Base-by-base conservation (phyloP, 2,329 filamentous ascomycete species). In the Endoconidiophora laricicola region DNA sequence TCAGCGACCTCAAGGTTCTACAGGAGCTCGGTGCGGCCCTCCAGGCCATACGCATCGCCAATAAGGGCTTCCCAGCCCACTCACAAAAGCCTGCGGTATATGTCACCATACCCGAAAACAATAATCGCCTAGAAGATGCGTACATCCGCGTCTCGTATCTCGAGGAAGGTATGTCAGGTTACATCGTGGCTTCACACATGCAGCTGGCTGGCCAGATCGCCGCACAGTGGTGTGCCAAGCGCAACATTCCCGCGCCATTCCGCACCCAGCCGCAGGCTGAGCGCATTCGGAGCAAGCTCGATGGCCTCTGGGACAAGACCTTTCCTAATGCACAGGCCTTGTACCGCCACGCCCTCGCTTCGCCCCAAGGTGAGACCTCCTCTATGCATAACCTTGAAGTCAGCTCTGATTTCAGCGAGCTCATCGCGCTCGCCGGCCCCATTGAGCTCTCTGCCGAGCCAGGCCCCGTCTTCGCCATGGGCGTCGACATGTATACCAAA, bases 181-280 rank as follows among this genome's bases (percentile, higher is more conserved):
- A 59, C 10, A 46, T 50, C 9, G 66, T 68, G 9, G 56, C 61
- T 45, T 65, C 61, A 44, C 59, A 62, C 38, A 83, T 83, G 79
- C 67, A 74, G 37, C 65, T 81, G 3, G 78, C 76, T 10, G 76
- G 76, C 49, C 70, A 80, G 57, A 64, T 79, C 23, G 76, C 74
- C 37, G 78, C 77, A 18, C 66, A 65, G 26, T 83, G 76, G 75
- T 80, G 76, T 57, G 58, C 67, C 44, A 67, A 70, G 20, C 72
- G 78, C 46, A 63, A 66, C 18, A 72, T 83, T 47, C 72, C 77
- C 36, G 66, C 78, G 24, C 75, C 78, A 6, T 83, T 74, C 61
- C 74, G 72, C 51, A 66, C 66, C 29, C 54, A 56, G 57, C 63
- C 33, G 65, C 69, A 54, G 60, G 63, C 33, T 56, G 69, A 53